Conservation (phyloP, 176 grass and related monocot genomes). For the Oryza glaberrima region DNA sequence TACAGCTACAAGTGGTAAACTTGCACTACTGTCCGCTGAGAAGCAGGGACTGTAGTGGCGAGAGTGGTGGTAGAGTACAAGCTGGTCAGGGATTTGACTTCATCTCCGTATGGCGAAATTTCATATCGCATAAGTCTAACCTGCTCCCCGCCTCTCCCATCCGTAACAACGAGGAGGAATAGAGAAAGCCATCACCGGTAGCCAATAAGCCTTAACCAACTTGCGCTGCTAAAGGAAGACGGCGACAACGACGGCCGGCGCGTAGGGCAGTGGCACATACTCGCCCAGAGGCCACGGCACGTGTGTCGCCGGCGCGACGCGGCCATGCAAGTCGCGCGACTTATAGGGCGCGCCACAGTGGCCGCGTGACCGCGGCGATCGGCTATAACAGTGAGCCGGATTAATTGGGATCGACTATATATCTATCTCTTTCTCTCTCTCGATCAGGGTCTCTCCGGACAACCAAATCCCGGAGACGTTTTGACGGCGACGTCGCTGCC, state of each 20-base stretch:
- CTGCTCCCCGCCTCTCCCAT: not conserved
- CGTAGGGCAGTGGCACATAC: not conserved
- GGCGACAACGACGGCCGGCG: not conserved
- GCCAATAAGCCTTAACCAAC: not conserved
- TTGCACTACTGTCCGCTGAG: not conserved
- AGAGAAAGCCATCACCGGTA: not conserved
- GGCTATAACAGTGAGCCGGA: not conserved
- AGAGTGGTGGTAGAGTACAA: not conserved
- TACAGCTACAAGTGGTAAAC: not conserved
- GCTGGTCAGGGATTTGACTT: not conserved
- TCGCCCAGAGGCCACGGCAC: not conserved
- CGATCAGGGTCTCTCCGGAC: not conserved
- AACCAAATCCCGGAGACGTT: not conserved
- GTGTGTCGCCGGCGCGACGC: not conserved
- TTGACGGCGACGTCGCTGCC: not conserved
- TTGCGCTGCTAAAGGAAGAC: not conserved
- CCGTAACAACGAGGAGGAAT: not conserved
- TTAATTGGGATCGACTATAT: not conserved
- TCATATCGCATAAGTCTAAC: conserved; percentile 4
- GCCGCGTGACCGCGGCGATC: not conserved
- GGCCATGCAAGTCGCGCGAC: conserved; percentile 28
- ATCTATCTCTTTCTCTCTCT: not conserved
- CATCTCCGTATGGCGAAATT: not conserved
- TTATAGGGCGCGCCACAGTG: not conserved
- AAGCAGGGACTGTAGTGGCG: not conserved